Base-by-base conservation (phyloP, 768 basidiomycete species). In the Tylopilus rubrobrunneus region DNA sequence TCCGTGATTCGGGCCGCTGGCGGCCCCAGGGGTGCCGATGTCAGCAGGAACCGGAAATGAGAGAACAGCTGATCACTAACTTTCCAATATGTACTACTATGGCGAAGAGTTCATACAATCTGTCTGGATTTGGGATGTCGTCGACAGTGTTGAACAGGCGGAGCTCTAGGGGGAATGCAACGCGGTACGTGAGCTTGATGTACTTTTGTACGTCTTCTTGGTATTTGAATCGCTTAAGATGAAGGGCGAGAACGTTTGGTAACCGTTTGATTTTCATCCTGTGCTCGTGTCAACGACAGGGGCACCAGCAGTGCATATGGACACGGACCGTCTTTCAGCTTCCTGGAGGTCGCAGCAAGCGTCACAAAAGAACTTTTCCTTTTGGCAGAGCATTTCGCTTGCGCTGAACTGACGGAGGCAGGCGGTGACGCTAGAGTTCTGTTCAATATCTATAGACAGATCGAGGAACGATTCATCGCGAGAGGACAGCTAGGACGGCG, bases 241-340 rank as follows among this genome's bases (percentile, higher is more conserved):
- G 97, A 25, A 99, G 79, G 12, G 96, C 94, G 23, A 99, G 85
- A 36, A 99, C 79, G 67, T 98, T 96, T 1, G 97, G 97, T 0
- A 98, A 78, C 61, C 85, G 89, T 76, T 98, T 98, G 69, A 99
- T 94, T 73, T 99, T 99, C 96, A 99, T 98, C 63, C 96, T 97
- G 66, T 11, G 44, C 31, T 7, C 19, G 9, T 25, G 40, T 56
- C 44, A 65, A 52, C 23, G 55, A 55, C 55, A 51, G n/a, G 27
- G 33, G 51, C 33, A 21, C n/a, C 21, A 25, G 19, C 11, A 21
- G 1, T n/a, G 5, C n/a, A 17, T 41, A 15, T 36, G 37, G 40
- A 43, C 61, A 90, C 51, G 4, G 10, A 63, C 95, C 96, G 80
- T 77, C 96, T 96, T 76, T 98, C 97, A 3, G 97, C 97, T 71